Conservation (phyloP, 495 filamentous ascomycete species). For the Neurospora tetraspora region DNA sequence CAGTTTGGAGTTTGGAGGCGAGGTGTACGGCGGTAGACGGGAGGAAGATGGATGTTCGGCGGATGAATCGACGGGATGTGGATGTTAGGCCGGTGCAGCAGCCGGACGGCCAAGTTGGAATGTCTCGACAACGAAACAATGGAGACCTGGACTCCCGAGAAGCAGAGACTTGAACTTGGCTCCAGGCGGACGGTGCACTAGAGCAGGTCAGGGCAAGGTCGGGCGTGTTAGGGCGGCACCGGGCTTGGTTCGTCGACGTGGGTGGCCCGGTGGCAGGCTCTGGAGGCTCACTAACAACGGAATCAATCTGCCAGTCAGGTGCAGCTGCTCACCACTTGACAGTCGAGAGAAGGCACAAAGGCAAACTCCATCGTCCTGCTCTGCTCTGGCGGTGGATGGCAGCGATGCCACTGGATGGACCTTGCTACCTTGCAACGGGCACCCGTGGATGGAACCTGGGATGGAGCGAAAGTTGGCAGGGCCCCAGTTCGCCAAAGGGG, state of each 20-base stretch:
- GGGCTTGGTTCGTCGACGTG: not conserved
- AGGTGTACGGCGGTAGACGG: not conserved
- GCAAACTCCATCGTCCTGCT: not conserved
- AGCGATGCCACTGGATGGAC: not conserved
- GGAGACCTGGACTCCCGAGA: not conserved
- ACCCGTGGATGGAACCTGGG: no score
- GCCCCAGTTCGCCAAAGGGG: slow-evolving; percentile 12
- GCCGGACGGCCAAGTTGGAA: not conserved
- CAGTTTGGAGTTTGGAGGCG: not conserved
- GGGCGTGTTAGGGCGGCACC: not conserved
- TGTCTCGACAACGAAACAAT: not conserved
- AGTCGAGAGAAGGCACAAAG: not conserved
- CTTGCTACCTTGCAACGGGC: not conserved
- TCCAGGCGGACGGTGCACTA: not conserved
- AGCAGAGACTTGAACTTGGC: not conserved
- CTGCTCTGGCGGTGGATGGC: not conserved
- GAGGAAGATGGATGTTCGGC: not conserved
- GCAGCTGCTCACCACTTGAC: not conserved
- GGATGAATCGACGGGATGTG: not conserved
- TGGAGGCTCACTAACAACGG: not conserved
- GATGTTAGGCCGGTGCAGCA: not conserved
- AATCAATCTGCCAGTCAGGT: not conserved
- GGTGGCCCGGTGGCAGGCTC: not conserved
- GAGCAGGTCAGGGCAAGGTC: not conserved
- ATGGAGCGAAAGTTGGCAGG: slow-evolving; percentile 21